Conservation (phyloP, 345 rosid genomes). For the Salix exigua region DNA sequence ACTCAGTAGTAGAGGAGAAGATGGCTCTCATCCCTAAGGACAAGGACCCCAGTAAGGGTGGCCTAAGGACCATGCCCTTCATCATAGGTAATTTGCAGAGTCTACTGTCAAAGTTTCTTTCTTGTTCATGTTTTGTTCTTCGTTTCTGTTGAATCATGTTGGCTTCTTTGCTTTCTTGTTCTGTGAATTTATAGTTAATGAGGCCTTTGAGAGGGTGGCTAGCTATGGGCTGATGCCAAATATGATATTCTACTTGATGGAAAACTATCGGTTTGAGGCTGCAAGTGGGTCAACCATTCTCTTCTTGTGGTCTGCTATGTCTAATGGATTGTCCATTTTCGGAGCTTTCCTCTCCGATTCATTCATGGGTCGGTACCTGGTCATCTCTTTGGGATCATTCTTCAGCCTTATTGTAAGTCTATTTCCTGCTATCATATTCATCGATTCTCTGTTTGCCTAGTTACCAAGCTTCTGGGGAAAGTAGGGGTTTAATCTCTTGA, state of each 20-base stretch:
- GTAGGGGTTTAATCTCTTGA: background rate
- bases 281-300: slow-evolving; percentile 58
- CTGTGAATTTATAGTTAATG: slow-evolving; percentile 46
- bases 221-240: slow-evolving; percentile 68
- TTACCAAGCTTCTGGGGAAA: background rate
- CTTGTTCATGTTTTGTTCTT: background rate
- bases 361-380: slow-evolving; percentile 63
- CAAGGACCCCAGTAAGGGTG: background rate
- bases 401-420: slow-evolving; percentile 53
- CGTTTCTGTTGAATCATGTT: background rate
- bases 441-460: background rate
- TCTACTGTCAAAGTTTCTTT: background rate
- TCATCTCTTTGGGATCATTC: slow-evolving; percentile 63
- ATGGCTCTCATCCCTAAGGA: background rate
- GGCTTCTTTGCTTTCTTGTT: background rate
- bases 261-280: slow-evolving; percentile 47
- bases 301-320: slow-evolving; percentile 65
- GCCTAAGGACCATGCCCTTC: background rate
- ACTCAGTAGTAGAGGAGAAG: background rate
- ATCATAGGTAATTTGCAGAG: background rate
- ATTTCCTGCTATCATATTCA: background rate
- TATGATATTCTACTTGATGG: slow-evolving; percentile 62
- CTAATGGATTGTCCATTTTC: slow-evolving; percentile 53
- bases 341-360: slow-evolving; percentile 80
- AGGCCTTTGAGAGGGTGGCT: slow-evolving; percentile 78